Percentiles rank a stretch among this genome's conserved stretches.
These are phyloP conservation scores for Lagenidium giganteum DNA, from an alignment of 352 stramenopile genomes.

Conservation along the genomic window DNA sequence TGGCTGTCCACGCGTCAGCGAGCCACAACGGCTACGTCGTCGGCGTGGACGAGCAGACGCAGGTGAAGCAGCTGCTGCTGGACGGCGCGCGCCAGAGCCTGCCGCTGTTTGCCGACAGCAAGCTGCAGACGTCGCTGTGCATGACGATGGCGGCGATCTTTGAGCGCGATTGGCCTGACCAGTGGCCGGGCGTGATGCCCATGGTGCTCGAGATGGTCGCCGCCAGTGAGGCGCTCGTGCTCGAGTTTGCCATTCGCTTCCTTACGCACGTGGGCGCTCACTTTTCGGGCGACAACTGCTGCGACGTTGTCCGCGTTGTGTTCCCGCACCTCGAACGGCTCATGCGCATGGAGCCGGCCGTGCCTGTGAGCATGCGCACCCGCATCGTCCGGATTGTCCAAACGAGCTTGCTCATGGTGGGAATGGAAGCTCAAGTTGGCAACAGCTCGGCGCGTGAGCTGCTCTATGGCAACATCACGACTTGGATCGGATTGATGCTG, in stretches of 20 bases:
- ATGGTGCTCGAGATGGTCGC: slow-evolving; percentile 55
- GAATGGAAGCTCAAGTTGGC: slow-evolving; percentile 76
- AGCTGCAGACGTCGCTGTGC: slow-evolving; percentile 75
- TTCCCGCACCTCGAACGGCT: slow-evolving; percentile 71
- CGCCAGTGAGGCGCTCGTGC: slow-evolving; percentile 39
- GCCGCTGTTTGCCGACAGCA: slow-evolving; percentile 53
- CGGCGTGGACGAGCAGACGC: slow-evolving; percentile 54
- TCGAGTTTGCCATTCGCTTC: slow-evolving; percentile 73
- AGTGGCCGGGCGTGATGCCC: slow-evolving; percentile 75
- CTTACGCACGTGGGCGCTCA: slow-evolving; percentile 61
- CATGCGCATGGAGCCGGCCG: slow-evolving; percentile 36
- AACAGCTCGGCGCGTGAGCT: slow-evolving; percentile 48
- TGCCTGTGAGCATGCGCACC: slow-evolving; percentile 40
- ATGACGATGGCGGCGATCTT: slow-evolving; percentile 79
- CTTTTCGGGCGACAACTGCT: slow-evolving; percentile 78
- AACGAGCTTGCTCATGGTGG: slow-evolving; percentile 71
- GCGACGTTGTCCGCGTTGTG: slow-evolving; percentile 62
- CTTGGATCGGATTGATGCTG: slow-evolving; percentile 71
- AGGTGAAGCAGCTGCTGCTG: slow-evolving; percentile 55
- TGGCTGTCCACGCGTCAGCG: slow-evolving; percentile 13
- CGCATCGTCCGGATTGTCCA: slow-evolving; percentile 72
- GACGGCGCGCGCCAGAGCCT: slow-evolving; percentile 41
- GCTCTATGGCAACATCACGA: slow-evolving; percentile 55
- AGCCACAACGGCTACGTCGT: slow-evolving; percentile 39
- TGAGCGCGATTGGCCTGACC: slow-evolving; percentile 78